Evolutionary conservation across 768 basidiomycete species (phyloP).

Genomic region (Clitopilus hobsonii): DNA sequence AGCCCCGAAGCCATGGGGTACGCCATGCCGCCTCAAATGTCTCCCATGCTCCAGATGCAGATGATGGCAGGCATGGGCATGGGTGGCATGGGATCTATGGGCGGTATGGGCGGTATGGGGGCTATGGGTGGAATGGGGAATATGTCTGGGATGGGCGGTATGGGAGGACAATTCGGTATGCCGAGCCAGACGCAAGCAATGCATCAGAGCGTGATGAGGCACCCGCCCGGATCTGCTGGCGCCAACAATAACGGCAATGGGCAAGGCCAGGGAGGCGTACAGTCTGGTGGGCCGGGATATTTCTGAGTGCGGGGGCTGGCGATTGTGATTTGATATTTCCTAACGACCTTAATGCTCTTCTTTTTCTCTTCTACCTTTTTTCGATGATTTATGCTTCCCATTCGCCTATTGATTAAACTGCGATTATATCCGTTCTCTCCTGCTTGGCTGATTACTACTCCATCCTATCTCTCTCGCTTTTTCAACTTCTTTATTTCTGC

Average conservation of each 20-base stretch:
- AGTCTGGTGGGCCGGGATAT: background rate
- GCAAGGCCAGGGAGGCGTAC: background rate
- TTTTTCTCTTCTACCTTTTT: slow-evolving; percentile 14
- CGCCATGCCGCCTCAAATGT: slow-evolving; percentile 48
- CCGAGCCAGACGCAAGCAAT: slow-evolving; percentile 61
- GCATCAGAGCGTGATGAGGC: slow-evolving; percentile 83
- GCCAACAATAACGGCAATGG: slow-evolving; percentile 33
- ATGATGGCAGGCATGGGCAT: slow-evolving; percentile 45
- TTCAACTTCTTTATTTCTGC: slow-evolving; percentile 4
- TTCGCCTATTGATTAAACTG: slow-evolving; percentile 3
- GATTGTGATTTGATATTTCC: background rate
- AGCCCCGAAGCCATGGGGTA: slow-evolving; percentile 55
- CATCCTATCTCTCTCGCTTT: slow-evolving; percentile 1
- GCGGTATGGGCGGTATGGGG: slow-evolving; percentile 53
- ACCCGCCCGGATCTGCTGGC: slow-evolving; percentile 45
- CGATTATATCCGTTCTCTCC: background rate
- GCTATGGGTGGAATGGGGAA: slow-evolving; percentile 40
- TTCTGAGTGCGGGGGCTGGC: background rate
- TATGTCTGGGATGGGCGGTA: slow-evolving; percentile 34
- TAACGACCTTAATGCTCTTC: slow-evolving; percentile 8
- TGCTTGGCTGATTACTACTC: background rate
- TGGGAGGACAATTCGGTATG: slow-evolving; percentile 46
- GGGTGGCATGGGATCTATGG: slow-evolving; percentile 55
- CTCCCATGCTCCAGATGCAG: slow-evolving; percentile 59
- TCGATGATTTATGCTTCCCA: slow-evolving; percentile 9